These are phyloP conservation scores for Hexamita inflata DNA, from an alignment of 208 protist genomes.

Conservation along the genomic window DNA sequence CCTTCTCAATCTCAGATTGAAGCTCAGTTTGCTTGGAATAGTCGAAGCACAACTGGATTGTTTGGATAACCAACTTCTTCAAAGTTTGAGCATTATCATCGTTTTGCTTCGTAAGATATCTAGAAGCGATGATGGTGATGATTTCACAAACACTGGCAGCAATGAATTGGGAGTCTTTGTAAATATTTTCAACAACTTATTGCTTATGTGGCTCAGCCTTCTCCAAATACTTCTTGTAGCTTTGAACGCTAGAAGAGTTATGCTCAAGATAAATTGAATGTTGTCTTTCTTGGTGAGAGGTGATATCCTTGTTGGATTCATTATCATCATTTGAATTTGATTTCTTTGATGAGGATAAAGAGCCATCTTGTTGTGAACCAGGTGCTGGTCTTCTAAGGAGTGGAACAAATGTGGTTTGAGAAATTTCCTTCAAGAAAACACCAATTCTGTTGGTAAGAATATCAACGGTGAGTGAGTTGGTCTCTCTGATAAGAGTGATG, in stretches of 20 bases:
- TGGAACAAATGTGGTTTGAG: not conserved
- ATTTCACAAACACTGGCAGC: conserved; percentile 52
- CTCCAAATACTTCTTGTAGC: conserved; percentile 34
- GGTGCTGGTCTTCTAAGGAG: not conserved
- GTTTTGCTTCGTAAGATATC: conserved; percentile 27
- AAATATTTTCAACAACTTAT: conserved; percentile 37
- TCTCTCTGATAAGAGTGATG: not conserved
- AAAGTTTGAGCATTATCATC: conserved; percentile 14
- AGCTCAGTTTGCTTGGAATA: not conserved
- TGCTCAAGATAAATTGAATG: conserved; percentile 15
- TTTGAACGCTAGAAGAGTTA: not conserved
- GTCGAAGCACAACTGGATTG: conserved; percentile 41
- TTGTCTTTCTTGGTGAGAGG: not conserved
- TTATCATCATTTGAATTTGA: conserved; percentile 4
- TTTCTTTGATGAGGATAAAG: conserved; percentile 4
- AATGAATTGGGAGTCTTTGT: conserved; percentile 45
- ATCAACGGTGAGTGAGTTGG: not conserved
- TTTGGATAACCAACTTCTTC: conserved; percentile 25
- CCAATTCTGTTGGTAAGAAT: not conserved
- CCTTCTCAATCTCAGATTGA: not conserved
- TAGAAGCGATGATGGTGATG: conserved; percentile 41
- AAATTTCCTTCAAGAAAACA: not conserved
- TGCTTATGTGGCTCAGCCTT: conserved; percentile 14
- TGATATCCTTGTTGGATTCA: not conserved
- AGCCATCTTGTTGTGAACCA: not conserved